A percentile compares a stretch with the other conserved stretches of the same genome.
Conservation (phyloP, 148 eudicot genomes). For the Suaeda aralocaspica region DNA sequence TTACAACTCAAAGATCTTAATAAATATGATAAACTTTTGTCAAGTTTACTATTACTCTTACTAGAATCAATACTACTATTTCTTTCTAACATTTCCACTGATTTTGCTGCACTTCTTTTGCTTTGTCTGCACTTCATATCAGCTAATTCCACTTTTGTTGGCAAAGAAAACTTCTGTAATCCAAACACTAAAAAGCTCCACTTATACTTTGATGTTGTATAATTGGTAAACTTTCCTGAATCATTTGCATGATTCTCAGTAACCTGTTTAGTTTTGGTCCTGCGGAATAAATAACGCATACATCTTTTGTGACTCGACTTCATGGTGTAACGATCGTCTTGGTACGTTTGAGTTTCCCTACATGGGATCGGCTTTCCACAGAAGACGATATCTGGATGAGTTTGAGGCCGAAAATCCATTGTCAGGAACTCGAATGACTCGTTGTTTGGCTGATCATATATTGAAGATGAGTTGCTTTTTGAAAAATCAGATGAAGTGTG, state of each 20-base stretch:
- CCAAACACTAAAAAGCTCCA: conserved; percentile 25
- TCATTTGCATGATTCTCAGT: not conserved
- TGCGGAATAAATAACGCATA: not conserved
- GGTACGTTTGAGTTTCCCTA: not conserved
- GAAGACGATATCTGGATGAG: conserved; percentile 13
- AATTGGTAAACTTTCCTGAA: not conserved
- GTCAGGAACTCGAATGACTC: conserved; percentile 25
- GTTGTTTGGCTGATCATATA: not conserved
- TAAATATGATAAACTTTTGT: conserved; percentile 18
- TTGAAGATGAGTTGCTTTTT: conserved; percentile 8
- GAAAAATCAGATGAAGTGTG: conserved; percentile 14
- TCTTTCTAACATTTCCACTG: conserved; percentile 19
- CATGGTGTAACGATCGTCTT: not conserved
- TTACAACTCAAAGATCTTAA: conserved; percentile 30
- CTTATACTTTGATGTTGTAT: conserved; percentile 8
- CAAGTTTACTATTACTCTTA: conserved; percentile 20
- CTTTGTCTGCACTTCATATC: conserved; percentile 31
- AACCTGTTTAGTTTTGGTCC: not conserved
- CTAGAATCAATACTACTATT: not conserved
- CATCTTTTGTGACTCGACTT: not conserved
- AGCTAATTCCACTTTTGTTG: conserved; percentile 15
- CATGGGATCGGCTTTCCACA: conserved; percentile 24
- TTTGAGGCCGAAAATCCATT: not conserved
- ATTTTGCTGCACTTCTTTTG: conserved; percentile 12
- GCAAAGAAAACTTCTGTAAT: conserved; percentile 15